Percentiles rank a stretch among this genome's conserved stretches.
These are phyloP conservation scores for Turritis glabra DNA, from an alignment of 345 rosid species.

Conservation along the genomic window DNA sequence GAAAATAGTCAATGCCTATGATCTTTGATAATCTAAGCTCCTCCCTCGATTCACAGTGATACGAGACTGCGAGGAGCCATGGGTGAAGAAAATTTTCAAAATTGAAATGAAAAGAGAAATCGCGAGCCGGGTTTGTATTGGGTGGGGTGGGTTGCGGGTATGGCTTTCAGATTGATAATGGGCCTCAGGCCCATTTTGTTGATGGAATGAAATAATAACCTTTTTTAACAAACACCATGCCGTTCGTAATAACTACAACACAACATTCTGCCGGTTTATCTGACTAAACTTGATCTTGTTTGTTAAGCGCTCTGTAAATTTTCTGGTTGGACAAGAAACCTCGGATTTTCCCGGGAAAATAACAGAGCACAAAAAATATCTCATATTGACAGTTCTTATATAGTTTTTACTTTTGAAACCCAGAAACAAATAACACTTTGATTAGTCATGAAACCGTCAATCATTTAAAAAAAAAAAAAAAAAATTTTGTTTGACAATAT, in stretches of 20 bases:
- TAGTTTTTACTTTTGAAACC: no score
- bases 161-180: not conserved
- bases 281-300: not conserved
- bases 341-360: no score
- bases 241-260: not conserved
- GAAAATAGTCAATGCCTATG: conserved; percentile 2
- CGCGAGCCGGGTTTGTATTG: conserved; percentile 14
- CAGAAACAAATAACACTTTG: no score
- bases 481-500: no score
- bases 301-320: no score
- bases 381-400: no score
- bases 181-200: conserved; percentile 15
- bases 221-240: not conserved
- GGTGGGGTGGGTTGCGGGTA: not conserved
- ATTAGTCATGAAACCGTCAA: no score
- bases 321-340: no score
- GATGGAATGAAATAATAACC: not conserved
- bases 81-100: conserved; percentile 14
- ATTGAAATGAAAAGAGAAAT: conserved; percentile 23
- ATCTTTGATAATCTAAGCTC: conserved; percentile 10
- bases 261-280: conserved; percentile 1
- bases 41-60: conserved; percentile 28
- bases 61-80: conserved; percentile 23
- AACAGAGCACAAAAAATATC: no score
- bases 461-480: no score